A percentile compares a stretch with the other conserved stretches of the same genome.
These are phyloP conservation scores for Biscogniauxia mediterranea DNA, from an alignment of 2,329 filamentous ascomycete species.

Conservation along the genomic window DNA sequence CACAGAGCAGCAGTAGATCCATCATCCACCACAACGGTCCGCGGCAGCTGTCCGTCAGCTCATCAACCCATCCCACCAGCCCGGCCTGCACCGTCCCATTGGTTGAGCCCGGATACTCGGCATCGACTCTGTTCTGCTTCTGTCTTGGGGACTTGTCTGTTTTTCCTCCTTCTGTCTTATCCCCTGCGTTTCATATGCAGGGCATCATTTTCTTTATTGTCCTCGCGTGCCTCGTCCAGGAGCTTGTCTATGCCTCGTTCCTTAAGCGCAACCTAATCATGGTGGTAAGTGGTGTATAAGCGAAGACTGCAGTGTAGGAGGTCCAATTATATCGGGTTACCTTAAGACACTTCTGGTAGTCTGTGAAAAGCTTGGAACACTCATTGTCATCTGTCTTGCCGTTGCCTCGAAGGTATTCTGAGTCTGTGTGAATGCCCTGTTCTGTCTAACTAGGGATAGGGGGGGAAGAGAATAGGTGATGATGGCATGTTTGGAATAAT, in stretches of 20 bases:
- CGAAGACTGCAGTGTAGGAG: neutral
- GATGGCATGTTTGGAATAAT: too few species aligned
- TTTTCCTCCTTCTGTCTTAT: conserved; percentile 2
- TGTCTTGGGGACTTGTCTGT: too few species aligned
- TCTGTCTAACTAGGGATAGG: conserved; percentile 6
- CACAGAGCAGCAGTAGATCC: too few species aligned
- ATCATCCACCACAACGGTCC: neutral
- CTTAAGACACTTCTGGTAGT: conserved; percentile 83
- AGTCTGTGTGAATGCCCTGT: neutral
- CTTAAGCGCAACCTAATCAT: conserved; percentile 74
- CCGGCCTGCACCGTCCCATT: neutral
- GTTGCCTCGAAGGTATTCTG: conserved; percentile 86
- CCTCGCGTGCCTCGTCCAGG: conserved; percentile 85
- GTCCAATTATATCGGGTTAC: conserved; percentile 49
- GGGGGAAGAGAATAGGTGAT: neutral
- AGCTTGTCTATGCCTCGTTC: conserved; percentile 89
- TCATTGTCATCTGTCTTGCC: conserved; percentile 75
- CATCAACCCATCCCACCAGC: neutral
- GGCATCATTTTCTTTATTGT: conserved; percentile 83
- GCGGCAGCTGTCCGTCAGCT: neutral
- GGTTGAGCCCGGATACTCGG: conserved; percentile 18
- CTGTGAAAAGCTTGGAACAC: conserved; percentile 79
- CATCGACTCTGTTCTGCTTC: conserved; percentile 5
- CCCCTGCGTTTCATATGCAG: conserved; percentile 57
- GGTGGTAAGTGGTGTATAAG: neutral